Conservation (phyloP, 495 filamentous ascomycete species). For the Daldinia loculata region DNA sequence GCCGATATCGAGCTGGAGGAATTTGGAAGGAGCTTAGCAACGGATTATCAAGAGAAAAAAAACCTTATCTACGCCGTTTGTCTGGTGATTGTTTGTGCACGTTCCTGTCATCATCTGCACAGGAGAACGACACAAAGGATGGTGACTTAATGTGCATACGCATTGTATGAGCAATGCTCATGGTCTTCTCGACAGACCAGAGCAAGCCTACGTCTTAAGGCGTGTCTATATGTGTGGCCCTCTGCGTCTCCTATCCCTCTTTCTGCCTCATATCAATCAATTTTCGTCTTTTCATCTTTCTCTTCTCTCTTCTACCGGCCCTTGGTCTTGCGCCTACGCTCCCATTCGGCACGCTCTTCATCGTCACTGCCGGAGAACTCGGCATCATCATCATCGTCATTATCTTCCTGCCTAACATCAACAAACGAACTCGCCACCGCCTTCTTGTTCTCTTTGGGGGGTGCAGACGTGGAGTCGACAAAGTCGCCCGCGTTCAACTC, state of each 20-base stretch:
- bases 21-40: neutral
- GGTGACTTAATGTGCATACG: neutral
- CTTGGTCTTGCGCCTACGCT: conserved; percentile 54
- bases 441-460: conserved; percentile 3
- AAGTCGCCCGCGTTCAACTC: conserved; percentile 61
- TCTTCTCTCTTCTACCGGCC: conserved; percentile 29
- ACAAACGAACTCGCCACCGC: neutral
- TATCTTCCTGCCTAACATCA: conserved; percentile 18
- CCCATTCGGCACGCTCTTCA: conserved; percentile 62
- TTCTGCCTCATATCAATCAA: neutral
- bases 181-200: conserved; percentile 5
- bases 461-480: conserved; percentile 31
- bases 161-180: conserved; percentile 9
- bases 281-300: neutral
- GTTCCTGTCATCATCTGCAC: neutral
- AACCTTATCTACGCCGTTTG: neutral
- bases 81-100: neutral
- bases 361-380: conserved; percentile 64
- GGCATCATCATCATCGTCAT: conserved; percentile 54
- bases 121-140: neutral
- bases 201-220: conserved; percentile 9
- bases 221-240: conserved; percentile 11
- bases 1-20: neutral
- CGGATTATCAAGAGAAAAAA: neutral
- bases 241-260: neutral